Evolutionary conservation across 1,139 yeast genomes (phyloP), one percentile per base, ranked within the genome.

Genomic region (Diutina rugosa): DNA sequence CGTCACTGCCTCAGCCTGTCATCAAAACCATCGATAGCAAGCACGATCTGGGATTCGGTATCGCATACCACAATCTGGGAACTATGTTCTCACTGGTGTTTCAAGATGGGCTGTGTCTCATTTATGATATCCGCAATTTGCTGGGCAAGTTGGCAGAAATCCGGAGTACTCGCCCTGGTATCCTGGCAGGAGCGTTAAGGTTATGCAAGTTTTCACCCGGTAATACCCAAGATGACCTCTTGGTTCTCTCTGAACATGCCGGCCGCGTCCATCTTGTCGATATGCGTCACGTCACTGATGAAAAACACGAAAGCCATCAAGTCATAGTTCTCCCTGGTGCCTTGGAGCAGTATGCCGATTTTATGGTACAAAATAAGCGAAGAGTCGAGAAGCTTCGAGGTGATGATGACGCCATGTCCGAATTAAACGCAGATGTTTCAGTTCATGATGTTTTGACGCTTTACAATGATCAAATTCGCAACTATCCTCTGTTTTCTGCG

Each of bases 231-330:
- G 96, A 90, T 67, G 53, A 49, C 21, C 69, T 90, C 59, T 72
- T 90, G 62, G 81, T 87, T 57, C 74, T 90, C 1, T 80, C 88
- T 56, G 97, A 90, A 67, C 96, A 90, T 64, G 87, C 84, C 58
- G 95, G 95, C 0, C 73, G 96, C 57, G 88, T 90, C 2, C 97
- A 90, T 69, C 73, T 90, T 56, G 74, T 90, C 30, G 97, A 90
- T 67, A 76, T 90, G 53, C 77, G 96, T 58, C 81, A 85, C 63
- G 79, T 83, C 63, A 62, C 59, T 6, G 57, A 61, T 46, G 58
- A 58, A 26, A 82, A 85, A 62, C 41, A 28, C n/a, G 44, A 49
- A 14, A 38, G n/a, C 28, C 96, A 88, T 64, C 95, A 88, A 65
- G 90, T 90, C 45, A 75, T 90, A 26, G 77, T 85, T 29, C 73